Base-by-base conservation (phyloP, 2,329 filamentous ascomycete species). In the Clarireedia hainanense region DNA sequence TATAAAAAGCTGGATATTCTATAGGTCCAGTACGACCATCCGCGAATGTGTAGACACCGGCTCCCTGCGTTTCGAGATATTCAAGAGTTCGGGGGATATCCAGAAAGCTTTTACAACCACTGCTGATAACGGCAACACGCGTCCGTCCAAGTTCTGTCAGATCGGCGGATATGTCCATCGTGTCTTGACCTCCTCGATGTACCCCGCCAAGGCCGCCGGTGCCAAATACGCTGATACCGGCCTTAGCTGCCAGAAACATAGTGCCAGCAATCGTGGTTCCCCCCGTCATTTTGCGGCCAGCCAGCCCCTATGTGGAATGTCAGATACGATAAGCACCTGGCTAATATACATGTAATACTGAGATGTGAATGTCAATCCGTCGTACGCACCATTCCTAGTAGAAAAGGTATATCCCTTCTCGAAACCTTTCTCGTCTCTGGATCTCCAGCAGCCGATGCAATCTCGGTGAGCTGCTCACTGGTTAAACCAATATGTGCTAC, bases 191-290 rank as follows among this genome's bases (percentile, higher is more conserved):
- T 53, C 89, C 91, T 46, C 91, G 84, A 71, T 99, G 94, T 24
- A 99, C 94, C 57, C 94, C 94, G 55, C 94, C 92, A 4, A 99
- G 81, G 12, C 94, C 94, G 47, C 94, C 94, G 5, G 94, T 99
- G 26, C 91, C 94, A 71, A 99, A 96, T 50, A 99, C 81, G 61
- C 85, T 86, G 68, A 99, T 95, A 9, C 91, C 91, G 27, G 91
- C 92, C 58, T 91, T 75, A 60, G 88, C 80, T 46, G 94, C 89
- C 30, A 99, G 80, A 39, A 96, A 72, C 88, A 95, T 96, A 3
- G 94, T 99, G 1, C 88, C 91, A 5, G 92, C 84, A 55, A 99
- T 88, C 2, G 94, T 99, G 1, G 94, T 99, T 9, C 92, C 94
- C 27, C 91, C 94, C 70, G 95, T 87, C 46, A 89, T 80, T 55